Base-by-base conservation (phyloP, 371 early-diverging fungal genomes). In the Saksenaea vasiformis region DNA sequence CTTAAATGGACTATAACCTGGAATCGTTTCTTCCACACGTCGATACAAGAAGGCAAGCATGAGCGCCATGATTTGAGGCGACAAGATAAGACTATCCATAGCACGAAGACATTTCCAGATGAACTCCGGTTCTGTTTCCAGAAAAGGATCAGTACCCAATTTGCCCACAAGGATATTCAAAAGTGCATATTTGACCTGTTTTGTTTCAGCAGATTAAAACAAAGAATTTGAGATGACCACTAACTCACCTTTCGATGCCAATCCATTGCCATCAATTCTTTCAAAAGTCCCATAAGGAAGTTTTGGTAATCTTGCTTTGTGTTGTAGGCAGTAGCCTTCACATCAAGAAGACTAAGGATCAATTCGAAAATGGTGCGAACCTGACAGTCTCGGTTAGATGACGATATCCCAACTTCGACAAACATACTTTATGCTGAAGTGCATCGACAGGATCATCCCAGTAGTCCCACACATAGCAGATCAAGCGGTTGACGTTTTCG, bases 391-490 rank as follows among this genome's bases (percentile, higher is more conserved):
- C 26, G 17, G 2, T 38, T 62, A 26, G 1, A 60, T 5, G 41
- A 15, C 8, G 43, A 8, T 26, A 60, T 4, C 1, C 35, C 3
- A 1, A 58, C n/a, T 64, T 69, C 10, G 51, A 47, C 37, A n/a
- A 39, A 39, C 11, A 2, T 70, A 80, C 86, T 69, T 90, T 91
- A 65, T 86, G 82, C 58, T 91, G 92, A 14, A 93, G 85, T 0
- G 90, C 85, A 61, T 92, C 91, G 9, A 90, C 77, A n/a, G 90
- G 91, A 61, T 93, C 93, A 64, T 92, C 92, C 91, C 93, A 93
- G 64, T 90, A 87, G 63, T 88, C 84, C 80, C 87, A 88, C 31
- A 92, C 85, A 56, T 89, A 89, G 8, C 84, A 82, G 39, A 91
- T 72, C 34, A 92, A 68, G 28, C 69, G 74, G 47, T 88, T 86